Base-by-base conservation (phyloP, 2,329 filamentous ascomycete genomes). In the Alternaria burnsii region DNA sequence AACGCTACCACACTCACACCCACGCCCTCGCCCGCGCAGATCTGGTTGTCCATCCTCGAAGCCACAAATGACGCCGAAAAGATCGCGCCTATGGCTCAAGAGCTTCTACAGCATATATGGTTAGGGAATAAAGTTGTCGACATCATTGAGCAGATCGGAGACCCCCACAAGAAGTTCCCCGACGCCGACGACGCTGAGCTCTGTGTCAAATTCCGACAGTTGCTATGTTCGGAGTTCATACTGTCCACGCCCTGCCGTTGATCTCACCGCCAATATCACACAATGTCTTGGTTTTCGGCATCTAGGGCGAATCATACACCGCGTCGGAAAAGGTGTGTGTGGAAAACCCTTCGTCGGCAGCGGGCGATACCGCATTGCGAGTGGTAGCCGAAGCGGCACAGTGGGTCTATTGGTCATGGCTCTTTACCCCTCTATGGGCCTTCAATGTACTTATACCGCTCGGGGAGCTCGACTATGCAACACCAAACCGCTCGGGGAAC, bases 291-390 rank as follows among this genome's bases (percentile, higher is more conserved):
- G 58, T 57, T 47, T 46, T 63, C 59, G 63, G 61, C 47, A 30
- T 36, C 26, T 51, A 51, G 38, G 51, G 48, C 67, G 59, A 69
- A 68, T 69, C 63, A 68, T 26, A 41, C 2, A 10, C 44, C 40
- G 41, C 26, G 20, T 52, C 41, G 41, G 43, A 38, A 40, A 38
- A 54, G 34, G 30, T 44, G 52, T 60, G 32, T 26, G 28, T n/a
- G 41, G 56, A 55, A 59, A 60, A 30, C 30, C 30, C 46, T 52
- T 62, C 47, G 46, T 50, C 64, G 67, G 67, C 62, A 62, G 48
- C 66, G 67, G 64, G 63, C 69, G 69, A 69, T 58, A 63, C 69
- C 69, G 66, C 59, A 62, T 62, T 43, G 22, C 58, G 54, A 28
- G 32, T 56, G 47, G 52, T 62, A 61, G 46, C 60, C 66, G 62